Evolutionary conservation across 2,329 filamentous ascomycete species (phyloP).

Genomic region (Coniochaeta sp.): DNA sequence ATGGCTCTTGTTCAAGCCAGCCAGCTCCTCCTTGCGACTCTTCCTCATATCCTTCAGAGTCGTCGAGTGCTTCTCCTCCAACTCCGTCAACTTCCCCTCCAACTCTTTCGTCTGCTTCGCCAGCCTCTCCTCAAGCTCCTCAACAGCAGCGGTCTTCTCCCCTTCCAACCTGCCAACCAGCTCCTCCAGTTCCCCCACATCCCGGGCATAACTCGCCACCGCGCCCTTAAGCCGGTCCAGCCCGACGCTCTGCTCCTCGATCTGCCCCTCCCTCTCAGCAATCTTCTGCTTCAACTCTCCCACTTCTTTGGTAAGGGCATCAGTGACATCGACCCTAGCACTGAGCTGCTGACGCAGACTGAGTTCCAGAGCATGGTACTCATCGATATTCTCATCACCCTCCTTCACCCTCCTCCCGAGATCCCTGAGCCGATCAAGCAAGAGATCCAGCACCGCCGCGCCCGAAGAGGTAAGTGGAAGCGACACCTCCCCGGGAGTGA

Average conservation of each 20-base stretch:
- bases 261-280: conserved; percentile 26
- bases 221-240: conserved; percentile 44
- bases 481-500: conserved; percentile 50
- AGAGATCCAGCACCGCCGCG: conserved; percentile 47
- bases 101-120: conserved; percentile 26
- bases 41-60: conserved; percentile 20
- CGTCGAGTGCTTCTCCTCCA: conserved; percentile 24
- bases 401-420: conserved; percentile 39
- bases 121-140: conserved; percentile 6
- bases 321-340: conserved; percentile 44
- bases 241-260: conserved; percentile 41
- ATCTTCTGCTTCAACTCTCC: conserved; percentile 16
- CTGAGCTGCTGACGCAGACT: conserved; percentile 50
- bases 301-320: conserved; percentile 37
- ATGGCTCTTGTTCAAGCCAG: conserved; percentile 30
- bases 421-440: conserved; percentile 42
- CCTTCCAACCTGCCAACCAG: conserved; percentile 42
- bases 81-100: conserved; percentile 27
- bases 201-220: conserved; percentile 44
- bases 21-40: conserved; percentile 17
- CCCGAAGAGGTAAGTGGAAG: conserved; percentile 46
- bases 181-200: conserved; percentile 45
- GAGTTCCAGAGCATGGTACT: conserved; percentile 50
- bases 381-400: conserved; percentile 48
- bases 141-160: conserved; percentile 31